phyloP scores from a whole-genome alignment of 257 asterid species.

The Solanum etuberosum region DNA sequence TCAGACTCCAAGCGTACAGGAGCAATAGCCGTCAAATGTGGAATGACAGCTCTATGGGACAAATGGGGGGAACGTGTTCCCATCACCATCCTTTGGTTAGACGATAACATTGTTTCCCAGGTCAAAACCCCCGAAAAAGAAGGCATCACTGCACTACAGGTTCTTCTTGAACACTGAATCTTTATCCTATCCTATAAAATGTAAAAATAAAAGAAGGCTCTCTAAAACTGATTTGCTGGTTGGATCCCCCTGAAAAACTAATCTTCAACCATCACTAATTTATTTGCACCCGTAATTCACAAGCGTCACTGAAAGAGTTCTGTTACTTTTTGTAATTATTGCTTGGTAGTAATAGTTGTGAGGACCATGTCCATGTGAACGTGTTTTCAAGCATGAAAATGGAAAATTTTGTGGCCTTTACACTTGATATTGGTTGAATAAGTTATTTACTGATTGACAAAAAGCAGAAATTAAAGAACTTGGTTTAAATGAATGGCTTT shows the following conservation, averaged over 20 bases:
- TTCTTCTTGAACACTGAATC: neutral
- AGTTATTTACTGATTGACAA: neutral
- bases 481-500: neutral
- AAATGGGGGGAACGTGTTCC: constrained; percentile 93
- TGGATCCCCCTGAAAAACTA: neutral
- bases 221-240: neutral
- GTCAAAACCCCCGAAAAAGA: constrained; percentile 76
- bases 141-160: constrained; percentile 82
- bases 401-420: neutral
- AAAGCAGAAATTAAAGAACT: neutral
- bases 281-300: neutral
- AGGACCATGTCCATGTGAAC: neutral
- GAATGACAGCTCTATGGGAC: constrained; percentile 98
- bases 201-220: neutral
- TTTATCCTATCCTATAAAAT: neutral
- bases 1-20: constrained; percentile 62
- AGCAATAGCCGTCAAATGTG: constrained; percentile 80
- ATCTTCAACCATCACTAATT: neutral
- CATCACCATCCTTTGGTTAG: constrained; percentile 71
- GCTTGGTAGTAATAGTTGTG: neutral
- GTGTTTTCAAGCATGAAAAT: neutral
- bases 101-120: constrained; percentile 83
- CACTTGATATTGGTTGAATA: neutral
- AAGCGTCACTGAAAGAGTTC: neutral
- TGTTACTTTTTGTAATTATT: neutral